Evolutionary conservation across 2,329 filamentous ascomycete species (phyloP).

Genomic region (Curvularia lunata): DNA sequence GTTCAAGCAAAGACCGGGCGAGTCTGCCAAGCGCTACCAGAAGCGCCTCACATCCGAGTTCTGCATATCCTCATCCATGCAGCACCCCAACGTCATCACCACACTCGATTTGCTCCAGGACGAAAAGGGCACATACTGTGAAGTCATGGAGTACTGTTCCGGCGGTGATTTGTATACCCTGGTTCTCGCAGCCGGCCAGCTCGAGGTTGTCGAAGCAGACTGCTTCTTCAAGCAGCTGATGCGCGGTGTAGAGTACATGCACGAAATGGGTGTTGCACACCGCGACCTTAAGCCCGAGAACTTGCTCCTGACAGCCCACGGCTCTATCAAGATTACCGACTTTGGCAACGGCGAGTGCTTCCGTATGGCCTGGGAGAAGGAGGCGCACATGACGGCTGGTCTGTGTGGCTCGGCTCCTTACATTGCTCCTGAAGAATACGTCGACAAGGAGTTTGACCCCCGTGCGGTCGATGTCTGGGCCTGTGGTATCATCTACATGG

Average conservation of each 20-base stretch:
- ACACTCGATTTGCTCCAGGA: constrained; percentile 95
- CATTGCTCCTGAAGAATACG: constrained; percentile 96
- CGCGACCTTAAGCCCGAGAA: constrained; percentile 98
- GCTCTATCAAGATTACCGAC: constrained; percentile 95
- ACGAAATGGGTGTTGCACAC: constrained; percentile 98
- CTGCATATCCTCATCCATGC: constrained; percentile 95
- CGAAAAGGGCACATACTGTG: constrained; percentile 95
- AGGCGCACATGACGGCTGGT: constrained; percentile 97
- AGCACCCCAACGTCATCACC: constrained; percentile 97
- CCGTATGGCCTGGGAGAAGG: constrained; percentile 98
- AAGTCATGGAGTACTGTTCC: constrained; percentile 99
- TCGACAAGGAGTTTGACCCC: constrained; percentile 94
- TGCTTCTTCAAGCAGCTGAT: constrained; percentile 99
- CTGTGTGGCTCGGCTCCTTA: constrained; percentile 96
- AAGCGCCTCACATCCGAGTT: constrained; percentile 97
- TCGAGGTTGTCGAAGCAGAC: constrained; percentile 91
- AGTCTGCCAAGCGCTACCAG: constrained; percentile 96
- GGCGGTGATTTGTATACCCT: constrained; percentile 95
- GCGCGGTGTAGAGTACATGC: constrained; percentile 98
- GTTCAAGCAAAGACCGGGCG: constrained; percentile 90
- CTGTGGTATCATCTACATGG: constrained; percentile 99
- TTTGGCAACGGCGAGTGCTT: constrained; percentile 99
- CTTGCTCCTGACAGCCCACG: constrained; percentile 87
- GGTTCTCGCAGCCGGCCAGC: constrained; percentile 86
- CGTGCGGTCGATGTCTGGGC: constrained; percentile 98